phyloP scores from a whole-genome alignment of 1,284 basidiomycete genomes.

The Ustilago loliicola region DNA sequence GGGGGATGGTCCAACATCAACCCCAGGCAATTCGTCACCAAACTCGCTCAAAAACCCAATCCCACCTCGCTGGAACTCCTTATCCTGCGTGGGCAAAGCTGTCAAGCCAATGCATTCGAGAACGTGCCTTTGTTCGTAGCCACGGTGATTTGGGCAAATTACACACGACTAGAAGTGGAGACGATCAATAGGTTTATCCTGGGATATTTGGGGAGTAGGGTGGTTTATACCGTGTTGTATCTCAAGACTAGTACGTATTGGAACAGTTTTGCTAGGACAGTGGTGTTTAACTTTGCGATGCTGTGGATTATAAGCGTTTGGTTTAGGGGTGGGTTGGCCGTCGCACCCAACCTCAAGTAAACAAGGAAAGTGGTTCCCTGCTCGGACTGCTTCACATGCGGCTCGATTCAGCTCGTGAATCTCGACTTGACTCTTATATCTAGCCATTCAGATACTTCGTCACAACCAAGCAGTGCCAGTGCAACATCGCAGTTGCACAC shows the following conservation, averaged over 20 bases:
- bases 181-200: conserved; percentile 44
- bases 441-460: no score
- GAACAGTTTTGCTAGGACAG: conserved; percentile 45
- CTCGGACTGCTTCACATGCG: no score
- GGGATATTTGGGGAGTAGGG: conserved; percentile 26
- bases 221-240: conserved; percentile 35
- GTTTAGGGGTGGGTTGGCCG: conserved; percentile 28
- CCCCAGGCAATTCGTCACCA: conserved; percentile 52
- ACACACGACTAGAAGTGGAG: not conserved
- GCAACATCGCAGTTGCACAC: no score
- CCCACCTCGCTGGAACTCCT: conserved; percentile 45
- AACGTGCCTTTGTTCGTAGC: conserved; percentile 43
- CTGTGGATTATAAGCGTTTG: conserved; percentile 37
- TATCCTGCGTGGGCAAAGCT: conserved; percentile 57
- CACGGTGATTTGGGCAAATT: conserved; percentile 42
- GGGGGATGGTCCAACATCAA: conserved; percentile 64
- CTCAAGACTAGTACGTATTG: conserved; percentile 22
- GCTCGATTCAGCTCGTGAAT: no score
- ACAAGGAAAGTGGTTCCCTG: no score
- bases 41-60: conserved; percentile 39
- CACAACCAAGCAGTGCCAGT: no score
- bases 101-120: conserved; percentile 50
- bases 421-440: no score
- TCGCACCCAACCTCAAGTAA: conserved; percentile 24
- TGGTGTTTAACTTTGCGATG: conserved; percentile 46